Conservation (phyloP, 2,329 filamentous ascomycete genomes). For the Colletotrichum chrysophilum region DNA sequence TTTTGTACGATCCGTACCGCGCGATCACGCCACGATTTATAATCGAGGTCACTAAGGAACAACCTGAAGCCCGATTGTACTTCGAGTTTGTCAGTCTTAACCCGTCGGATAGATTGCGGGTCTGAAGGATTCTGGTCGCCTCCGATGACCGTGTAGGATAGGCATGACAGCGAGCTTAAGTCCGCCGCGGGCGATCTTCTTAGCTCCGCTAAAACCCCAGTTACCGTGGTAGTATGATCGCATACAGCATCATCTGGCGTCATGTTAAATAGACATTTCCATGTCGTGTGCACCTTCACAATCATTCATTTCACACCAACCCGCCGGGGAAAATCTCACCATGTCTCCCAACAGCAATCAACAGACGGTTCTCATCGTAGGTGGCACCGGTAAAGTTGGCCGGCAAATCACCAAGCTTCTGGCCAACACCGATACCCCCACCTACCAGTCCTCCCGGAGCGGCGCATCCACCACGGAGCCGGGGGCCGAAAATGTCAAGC, state of each 20-base stretch:
- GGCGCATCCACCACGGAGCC: conserved; percentile 25
- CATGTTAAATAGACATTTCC: neutral
- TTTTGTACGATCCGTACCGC: neutral
- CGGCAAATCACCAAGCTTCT: conserved; percentile 42
- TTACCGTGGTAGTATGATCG: neutral
- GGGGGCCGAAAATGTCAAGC: conserved; percentile 14
- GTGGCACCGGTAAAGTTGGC: conserved; percentile 50
- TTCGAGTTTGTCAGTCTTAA: neutral
- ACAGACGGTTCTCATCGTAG: conserved; percentile 41
- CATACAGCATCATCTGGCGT: neutral
- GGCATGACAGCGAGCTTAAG: neutral
- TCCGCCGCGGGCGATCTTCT: neutral
- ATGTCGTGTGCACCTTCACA: neutral
- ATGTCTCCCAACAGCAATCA: neutral
- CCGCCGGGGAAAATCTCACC: neutral
- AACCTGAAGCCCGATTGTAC: neutral
- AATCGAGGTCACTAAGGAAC: neutral
- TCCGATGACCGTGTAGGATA: neutral
- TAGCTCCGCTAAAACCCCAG: neutral
- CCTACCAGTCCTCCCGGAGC: conserved; percentile 42
- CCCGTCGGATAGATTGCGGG: neutral
- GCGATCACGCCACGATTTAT: neutral
- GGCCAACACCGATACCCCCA: conserved; percentile 28
- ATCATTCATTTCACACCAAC: neutral
- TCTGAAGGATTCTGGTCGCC: neutral